These are phyloP conservation scores for Salix purpurea DNA, from an alignment of 345 rosid genomes.

Conservation along the genomic window DNA sequence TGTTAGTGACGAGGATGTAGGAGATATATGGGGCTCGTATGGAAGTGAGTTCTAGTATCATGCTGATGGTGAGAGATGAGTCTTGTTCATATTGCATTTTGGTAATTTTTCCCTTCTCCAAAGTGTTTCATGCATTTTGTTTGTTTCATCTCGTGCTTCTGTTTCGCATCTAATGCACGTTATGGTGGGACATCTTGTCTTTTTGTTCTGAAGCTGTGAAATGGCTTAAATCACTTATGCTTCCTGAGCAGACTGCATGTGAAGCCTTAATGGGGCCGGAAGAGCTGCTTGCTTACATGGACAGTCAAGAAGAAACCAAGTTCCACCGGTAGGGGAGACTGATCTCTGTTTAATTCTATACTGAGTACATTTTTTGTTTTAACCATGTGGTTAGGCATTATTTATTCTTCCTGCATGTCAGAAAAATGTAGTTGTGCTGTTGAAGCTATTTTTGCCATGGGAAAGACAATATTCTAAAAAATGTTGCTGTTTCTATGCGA, in stretches of 20 bases:
- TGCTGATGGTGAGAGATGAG: too few relatives aligned
- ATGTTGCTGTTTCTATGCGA: background rate
- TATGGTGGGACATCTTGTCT: background rate
- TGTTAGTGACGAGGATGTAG: conserved; percentile 15
- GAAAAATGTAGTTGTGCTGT: conserved; percentile 55
- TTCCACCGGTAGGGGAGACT: conserved; percentile 39
- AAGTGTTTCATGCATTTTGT: background rate
- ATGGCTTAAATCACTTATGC: background rate
- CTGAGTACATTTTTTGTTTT: background rate
- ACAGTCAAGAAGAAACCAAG: conserved; percentile 53
- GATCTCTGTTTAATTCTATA: background rate
- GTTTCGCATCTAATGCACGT: too few relatives aligned
- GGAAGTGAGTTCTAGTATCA: conserved; percentile 15
- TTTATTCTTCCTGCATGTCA: conserved; percentile 13
- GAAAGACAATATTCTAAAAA: background rate
- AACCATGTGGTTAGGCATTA: background rate
- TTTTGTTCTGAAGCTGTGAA: background rate
- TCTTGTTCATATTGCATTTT: too few relatives aligned
- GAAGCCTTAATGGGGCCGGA: conserved; percentile 81
- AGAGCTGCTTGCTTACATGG: conserved; percentile 78
- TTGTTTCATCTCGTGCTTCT: background rate
- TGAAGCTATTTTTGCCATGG: conserved; percentile 15
- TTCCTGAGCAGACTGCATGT: conserved; percentile 55
- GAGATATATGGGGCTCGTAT: conserved; percentile 30
- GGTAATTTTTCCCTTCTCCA: too few relatives aligned